Percentiles rank a stretch among this genome's conserved stretches.
Conservation (phyloP, 208 protist species). For the Crithidia brevicula region DNA sequence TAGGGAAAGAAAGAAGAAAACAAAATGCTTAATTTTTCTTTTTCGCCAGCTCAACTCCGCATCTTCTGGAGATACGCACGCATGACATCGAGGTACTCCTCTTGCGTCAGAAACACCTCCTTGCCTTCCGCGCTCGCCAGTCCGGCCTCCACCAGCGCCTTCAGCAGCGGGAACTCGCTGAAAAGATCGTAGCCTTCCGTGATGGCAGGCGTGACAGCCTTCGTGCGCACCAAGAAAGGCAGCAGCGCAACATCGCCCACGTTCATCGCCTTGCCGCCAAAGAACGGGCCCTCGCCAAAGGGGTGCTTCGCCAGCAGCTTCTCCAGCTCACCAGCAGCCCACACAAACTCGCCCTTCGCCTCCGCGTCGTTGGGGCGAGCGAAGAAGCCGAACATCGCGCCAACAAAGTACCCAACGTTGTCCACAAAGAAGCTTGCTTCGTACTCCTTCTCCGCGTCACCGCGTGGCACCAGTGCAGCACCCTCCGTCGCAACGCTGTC, state of each 20-base stretch:
- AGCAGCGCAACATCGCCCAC: conserved; percentile 64
- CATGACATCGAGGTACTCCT: conserved; percentile 34
- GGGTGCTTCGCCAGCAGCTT: conserved; percentile 47
- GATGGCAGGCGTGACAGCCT: conserved; percentile 45
- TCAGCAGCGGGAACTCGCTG: conserved; percentile 52
- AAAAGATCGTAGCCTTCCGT: conserved; percentile 61
- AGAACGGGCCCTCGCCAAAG: conserved; percentile 72
- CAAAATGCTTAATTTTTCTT: too few relatives aligned
- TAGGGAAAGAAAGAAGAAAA: too few relatives aligned
- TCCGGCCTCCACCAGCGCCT: conserved; percentile 41
- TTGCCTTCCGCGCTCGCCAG: conserved; percentile 37
- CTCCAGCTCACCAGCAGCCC: conserved; percentile 56
- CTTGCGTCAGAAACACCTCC: conserved; percentile 40
- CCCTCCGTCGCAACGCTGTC: conserved; percentile 32
- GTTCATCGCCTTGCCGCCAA: conserved; percentile 60
- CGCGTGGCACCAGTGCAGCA: conserved; percentile 38
- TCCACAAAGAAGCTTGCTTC: conserved; percentile 47
- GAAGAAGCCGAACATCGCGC: conserved; percentile 22
- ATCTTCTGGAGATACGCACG: not conserved
- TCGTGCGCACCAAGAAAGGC: conserved; percentile 57
- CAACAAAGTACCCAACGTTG: conserved; percentile 41
- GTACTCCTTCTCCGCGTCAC: conserved; percentile 56
- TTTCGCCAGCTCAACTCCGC: too few relatives aligned
- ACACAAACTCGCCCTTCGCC: conserved; percentile 46
- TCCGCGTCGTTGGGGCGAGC: conserved; percentile 28